Conservation (phyloP, 139 green algal species). For the Picochlorum sp. region DNA sequence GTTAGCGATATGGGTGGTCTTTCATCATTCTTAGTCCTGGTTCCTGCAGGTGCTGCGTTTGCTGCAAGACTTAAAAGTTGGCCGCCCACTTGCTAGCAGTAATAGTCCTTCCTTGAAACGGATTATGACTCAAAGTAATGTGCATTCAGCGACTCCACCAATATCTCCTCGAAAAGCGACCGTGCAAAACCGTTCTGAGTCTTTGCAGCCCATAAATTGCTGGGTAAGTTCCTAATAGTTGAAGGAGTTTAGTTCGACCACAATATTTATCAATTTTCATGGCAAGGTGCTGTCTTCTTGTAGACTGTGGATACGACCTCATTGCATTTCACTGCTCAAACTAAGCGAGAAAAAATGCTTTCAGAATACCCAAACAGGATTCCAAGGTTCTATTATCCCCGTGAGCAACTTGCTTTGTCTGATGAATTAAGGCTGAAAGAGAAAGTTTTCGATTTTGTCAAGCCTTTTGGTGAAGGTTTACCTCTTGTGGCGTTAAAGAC, state of each 20-base stretch:
- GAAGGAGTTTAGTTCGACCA: too few relatives aligned
- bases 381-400: constrained; percentile 1
- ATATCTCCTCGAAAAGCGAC: neutral
- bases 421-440: neutral
- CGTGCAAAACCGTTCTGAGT: neutral
- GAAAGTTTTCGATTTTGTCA: neutral
- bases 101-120: too few relatives aligned
- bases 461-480: constrained; percentile 1
- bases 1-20: too few relatives aligned
- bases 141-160: neutral
- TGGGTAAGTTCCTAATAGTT: too few relatives aligned
- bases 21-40: too few relatives aligned
- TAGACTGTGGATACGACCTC: too few relatives aligned
- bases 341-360: too few relatives aligned
- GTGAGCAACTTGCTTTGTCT: neutral
- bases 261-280: too few relatives aligned
- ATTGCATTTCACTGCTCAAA: too few relatives aligned
- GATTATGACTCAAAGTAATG: neutral
- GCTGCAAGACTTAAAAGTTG: neutral
- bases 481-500: constrained; percentile 2
- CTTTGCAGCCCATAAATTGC: too few relatives aligned
- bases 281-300: too few relatives aligned
- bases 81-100: neutral
- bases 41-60: too few relatives aligned
- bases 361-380: neutral